phyloP scores from a whole-genome alignment of 306 rosid species.

The Lupinus albus region DNA sequence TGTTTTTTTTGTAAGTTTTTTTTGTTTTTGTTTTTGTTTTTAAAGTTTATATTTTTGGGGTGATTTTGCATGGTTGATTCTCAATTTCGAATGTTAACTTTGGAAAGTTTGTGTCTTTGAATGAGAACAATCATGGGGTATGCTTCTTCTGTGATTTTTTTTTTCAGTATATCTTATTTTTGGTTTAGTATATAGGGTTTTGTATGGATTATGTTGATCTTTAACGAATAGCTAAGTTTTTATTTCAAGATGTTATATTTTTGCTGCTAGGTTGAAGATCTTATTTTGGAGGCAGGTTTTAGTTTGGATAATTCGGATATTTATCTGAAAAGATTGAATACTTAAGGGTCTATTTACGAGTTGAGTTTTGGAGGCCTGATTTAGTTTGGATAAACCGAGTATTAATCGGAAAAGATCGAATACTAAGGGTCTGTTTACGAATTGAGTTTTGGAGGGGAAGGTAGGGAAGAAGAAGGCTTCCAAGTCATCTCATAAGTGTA shows the following conservation, averaged over 20 bases:
- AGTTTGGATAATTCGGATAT: background rate
- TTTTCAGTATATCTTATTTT: background rate
- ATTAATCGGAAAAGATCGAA: no score
- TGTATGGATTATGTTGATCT: conserved; percentile 15
- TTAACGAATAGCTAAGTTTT: background rate
- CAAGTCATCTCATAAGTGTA: no score
- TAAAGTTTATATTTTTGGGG: background rate
- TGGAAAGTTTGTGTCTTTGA: conserved; percentile 34
- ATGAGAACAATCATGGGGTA: conserved; percentile 6
- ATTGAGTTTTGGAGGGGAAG: no score
- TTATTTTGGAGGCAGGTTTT: background rate
- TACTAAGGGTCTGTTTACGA: no score
- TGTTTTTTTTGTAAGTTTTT: background rate
- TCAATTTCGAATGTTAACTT: conserved; percentile 38
- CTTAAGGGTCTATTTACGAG: no score
- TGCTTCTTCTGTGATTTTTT: conserved; percentile 7
- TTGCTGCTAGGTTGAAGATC: background rate
- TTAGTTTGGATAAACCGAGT: no score
- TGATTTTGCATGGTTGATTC: conserved; percentile 57
- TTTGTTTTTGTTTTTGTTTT: conserved; percentile 4
- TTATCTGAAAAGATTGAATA: background rate
- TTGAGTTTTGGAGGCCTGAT: no score
- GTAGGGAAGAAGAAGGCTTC: no score
- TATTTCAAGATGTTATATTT: background rate
- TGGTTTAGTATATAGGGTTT: background rate